These are phyloP conservation scores for Daldinia loculata DNA, from an alignment of 495 filamentous ascomycete genomes.

Conservation along the genomic window DNA sequence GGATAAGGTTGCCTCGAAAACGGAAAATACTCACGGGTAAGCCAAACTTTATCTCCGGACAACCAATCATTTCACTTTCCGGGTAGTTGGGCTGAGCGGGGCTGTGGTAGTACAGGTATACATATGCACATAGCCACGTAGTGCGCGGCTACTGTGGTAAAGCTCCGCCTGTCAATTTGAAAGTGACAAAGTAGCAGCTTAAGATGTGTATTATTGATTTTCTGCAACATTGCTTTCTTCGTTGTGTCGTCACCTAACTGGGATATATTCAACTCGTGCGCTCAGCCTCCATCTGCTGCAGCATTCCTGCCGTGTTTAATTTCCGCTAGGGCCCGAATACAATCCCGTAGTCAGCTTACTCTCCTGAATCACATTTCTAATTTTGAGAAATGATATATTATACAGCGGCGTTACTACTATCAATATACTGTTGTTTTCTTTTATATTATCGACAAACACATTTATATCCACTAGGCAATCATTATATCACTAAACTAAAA, in stretches of 20 bases:
- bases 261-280: background rate
- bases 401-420: background rate
- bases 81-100: background rate
- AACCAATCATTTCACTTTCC: constrained; percentile 26
- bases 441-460: background rate
- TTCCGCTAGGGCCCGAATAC: background rate
- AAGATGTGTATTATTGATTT: background rate
- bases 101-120: background rate
- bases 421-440: background rate
- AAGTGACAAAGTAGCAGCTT: background rate
- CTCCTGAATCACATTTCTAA: background rate
- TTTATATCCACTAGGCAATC: background rate
- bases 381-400: background rate
- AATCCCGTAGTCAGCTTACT: background rate
- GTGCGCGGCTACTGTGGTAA: background rate
- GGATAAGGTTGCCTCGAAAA: constrained; percentile 19
- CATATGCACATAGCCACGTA: background rate
- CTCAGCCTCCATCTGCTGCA: constrained; percentile 19
- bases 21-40: background rate
- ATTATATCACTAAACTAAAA: background rate
- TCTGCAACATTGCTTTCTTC: background rate
- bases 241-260: background rate
- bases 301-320: constrained; percentile 12
- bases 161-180: background rate
- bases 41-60: constrained; percentile 14